Percentiles rank a stretch among this genome's conserved stretches.
These are phyloP conservation scores for Alliaria petiolata DNA, from an alignment of 345 rosid genomes.

Conservation along the genomic window DNA sequence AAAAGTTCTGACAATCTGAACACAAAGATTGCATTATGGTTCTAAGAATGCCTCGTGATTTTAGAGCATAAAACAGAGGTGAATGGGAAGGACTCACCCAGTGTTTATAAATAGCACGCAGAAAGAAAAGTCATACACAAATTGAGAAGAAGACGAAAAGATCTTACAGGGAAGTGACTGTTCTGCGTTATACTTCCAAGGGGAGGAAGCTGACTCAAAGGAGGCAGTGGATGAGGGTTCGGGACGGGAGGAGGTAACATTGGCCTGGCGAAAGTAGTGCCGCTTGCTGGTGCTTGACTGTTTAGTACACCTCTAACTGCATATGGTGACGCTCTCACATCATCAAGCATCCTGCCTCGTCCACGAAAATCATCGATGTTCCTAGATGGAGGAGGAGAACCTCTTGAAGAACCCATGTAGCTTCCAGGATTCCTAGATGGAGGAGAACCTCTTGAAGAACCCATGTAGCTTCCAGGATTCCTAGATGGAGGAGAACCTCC, in stretches of 20 bases:
- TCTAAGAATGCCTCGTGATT: background rate
- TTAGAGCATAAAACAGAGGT: background rate
- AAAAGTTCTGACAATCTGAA: background rate
- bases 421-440: constrained; percentile 29
- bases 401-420: constrained; percentile 26
- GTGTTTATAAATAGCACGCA: background rate
- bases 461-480: constrained; percentile 28
- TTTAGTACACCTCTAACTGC: constrained; percentile 52
- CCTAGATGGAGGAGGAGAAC: constrained; percentile 24
- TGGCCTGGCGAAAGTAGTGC: constrained; percentile 50
- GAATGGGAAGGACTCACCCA: background rate
- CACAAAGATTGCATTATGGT: background rate
- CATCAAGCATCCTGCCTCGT: constrained; percentile 57
- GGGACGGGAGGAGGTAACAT: constrained; percentile 46
- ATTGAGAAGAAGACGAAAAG: constrained; percentile 12
- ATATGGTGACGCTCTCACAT: constrained; percentile 53
- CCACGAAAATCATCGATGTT: constrained; percentile 30
- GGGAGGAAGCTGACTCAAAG: constrained; percentile 49
- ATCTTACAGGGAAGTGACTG: constrained; percentile 52
- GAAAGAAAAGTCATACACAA: background rate
- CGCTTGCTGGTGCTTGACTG: constrained; percentile 45
- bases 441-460: constrained; percentile 16
- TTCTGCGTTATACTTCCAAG: constrained; percentile 43
- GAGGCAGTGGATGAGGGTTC: constrained; percentile 50
- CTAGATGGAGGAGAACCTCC: constrained; percentile 20